Base-by-base conservation (phyloP, 2,329 filamentous ascomycete genomes). In the Chaetomium olivaceum region DNA sequence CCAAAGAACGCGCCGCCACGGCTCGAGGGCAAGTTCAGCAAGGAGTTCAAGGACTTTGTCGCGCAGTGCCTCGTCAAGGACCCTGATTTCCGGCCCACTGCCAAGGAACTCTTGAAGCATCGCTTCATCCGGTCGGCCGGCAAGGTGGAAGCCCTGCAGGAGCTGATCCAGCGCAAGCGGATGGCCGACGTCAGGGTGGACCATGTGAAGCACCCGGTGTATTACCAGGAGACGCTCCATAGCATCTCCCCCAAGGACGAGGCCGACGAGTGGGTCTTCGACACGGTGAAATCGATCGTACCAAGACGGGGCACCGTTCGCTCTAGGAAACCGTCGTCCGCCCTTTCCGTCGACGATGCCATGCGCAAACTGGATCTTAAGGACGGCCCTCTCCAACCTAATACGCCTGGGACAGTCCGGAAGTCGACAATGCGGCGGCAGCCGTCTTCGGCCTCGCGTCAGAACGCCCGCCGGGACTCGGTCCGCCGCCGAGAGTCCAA, bases 1-100 rank as follows among this genome's bases (percentile, higher is more conserved):
- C 93, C 93, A 8, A 96, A 96, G 79, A 92, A 93, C 72, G 82
- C 91, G 1, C 89, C 95, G 2, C 94, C 95, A 5, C 86, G 89
- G 50, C 81, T 99, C 1, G 92, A 97, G 75, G 93, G 93, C 25
- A 85, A 89, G 67, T 97, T 93, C 79, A 93, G 91, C 78, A 90
- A 85, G 73, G 92, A 96, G 46, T 97, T 98, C 81, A 96, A 93
- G 74, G 94, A 99, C 74, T 99, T 99, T 73, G 84, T 99, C 23
- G 85, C 92, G 0, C 88, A 92, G 71, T 99, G 95, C 75, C 82
- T 99, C 67, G 90, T 94, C 73, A 99, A 98, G 76, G 93, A 98
- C 73, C 90, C 93, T 9, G 92, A 97, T 68, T 86, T 86, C 70
- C 83, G 95, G 68, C 91, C 93, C 0, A 90, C 90, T 0, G 94